Evolutionary conservation across 306 rosid genomes (phyloP).

Genomic region (Cercis canadensis): DNA sequence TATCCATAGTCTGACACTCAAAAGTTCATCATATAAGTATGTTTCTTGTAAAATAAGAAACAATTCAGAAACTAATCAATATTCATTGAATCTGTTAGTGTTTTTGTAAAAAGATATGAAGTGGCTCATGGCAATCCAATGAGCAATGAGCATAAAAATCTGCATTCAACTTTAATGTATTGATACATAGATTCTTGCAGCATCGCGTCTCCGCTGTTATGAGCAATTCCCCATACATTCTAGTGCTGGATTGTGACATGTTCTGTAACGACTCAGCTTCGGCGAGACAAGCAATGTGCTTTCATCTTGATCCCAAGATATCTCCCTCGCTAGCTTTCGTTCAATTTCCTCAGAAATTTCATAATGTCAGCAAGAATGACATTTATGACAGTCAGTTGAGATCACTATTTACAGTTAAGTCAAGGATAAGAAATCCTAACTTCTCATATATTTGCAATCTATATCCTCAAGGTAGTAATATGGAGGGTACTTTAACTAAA

Average conservation of each 20-base stretch:
- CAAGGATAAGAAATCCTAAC: conserved; percentile 26
- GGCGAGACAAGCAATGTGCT: conserved; percentile 70
- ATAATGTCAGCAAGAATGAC: conserved; percentile 58
- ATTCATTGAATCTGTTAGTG: too few relatives aligned
- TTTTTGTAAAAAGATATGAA: too few relatives aligned
- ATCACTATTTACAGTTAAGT: conserved; percentile 49
- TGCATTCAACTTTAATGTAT: too few relatives aligned
- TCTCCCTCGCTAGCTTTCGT: conserved; percentile 66
- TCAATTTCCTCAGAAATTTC: conserved; percentile 73
- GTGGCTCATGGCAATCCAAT: too few relatives aligned
- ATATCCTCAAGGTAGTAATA: background rate
- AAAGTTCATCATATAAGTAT: too few relatives aligned
- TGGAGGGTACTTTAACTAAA: background rate
- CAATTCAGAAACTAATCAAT: too few relatives aligned
- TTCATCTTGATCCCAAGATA: conserved; percentile 70
- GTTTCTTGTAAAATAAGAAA: too few relatives aligned
- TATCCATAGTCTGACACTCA: too few relatives aligned
- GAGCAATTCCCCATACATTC: conserved; percentile 70
- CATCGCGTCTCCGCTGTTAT: conserved; percentile 68
- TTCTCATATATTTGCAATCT: background rate
- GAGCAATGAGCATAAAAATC: too few relatives aligned
- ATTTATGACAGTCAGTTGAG: conserved; percentile 68
- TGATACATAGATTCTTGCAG: conserved; percentile 53
- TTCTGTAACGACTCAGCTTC: conserved; percentile 70
- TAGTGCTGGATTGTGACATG: conserved; percentile 85